Percentiles rank a stretch among this genome's conserved stretches.
phyloP scores from a whole-genome alignment of 2,329 filamentous ascomycete species.

The Calonectria pseudoturangicola region DNA sequence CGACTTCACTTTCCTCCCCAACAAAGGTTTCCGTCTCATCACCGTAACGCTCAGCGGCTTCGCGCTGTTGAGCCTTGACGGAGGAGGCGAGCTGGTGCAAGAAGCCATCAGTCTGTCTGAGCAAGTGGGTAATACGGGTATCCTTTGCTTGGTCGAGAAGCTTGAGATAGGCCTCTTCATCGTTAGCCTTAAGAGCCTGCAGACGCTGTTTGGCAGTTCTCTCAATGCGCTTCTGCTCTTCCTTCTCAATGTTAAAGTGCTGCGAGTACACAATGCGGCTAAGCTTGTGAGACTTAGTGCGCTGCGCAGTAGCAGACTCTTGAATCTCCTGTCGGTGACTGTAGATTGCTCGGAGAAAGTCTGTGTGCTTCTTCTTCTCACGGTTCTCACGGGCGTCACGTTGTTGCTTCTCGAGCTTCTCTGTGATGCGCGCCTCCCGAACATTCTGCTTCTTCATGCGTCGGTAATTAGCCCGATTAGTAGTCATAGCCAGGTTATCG shows the following conservation, averaged over 20 bases:
- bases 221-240: slow-evolving; percentile 99
- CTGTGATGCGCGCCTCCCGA: slow-evolving; percentile 95
- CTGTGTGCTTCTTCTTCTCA: slow-evolving; percentile 97
- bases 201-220: slow-evolving; percentile 99
- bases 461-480: slow-evolving; percentile 92
- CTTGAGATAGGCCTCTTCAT: slow-evolving; percentile 99
- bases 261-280: slow-evolving; percentile 91
- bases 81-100: slow-evolving; percentile 95
- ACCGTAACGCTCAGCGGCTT: slow-evolving; percentile 86
- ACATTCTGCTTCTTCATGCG: slow-evolving; percentile 98
- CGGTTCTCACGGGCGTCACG: slow-evolving; percentile 95
- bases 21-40: slow-evolving; percentile 72
- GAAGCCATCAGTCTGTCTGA: slow-evolving; percentile 98
- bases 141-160: slow-evolving; percentile 98
- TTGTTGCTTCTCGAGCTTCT: slow-evolving; percentile 99
- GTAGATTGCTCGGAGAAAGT: slow-evolving; percentile 91
- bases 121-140: slow-evolving; percentile 97
- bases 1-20: slow-evolving; percentile 79
- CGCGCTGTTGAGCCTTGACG: slow-evolving; percentile 94
- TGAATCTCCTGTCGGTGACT: slow-evolving; percentile 87
- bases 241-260: slow-evolving; percentile 97
- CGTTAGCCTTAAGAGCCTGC: slow-evolving; percentile 98
- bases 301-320: slow-evolving; percentile 79
- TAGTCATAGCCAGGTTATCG: slow-evolving; percentile 97
- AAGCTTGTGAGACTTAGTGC: slow-evolving; percentile 87